phyloP scores from a whole-genome alignment of 2,329 filamentous ascomycete genomes.

The Fusarium pilosicola region DNA sequence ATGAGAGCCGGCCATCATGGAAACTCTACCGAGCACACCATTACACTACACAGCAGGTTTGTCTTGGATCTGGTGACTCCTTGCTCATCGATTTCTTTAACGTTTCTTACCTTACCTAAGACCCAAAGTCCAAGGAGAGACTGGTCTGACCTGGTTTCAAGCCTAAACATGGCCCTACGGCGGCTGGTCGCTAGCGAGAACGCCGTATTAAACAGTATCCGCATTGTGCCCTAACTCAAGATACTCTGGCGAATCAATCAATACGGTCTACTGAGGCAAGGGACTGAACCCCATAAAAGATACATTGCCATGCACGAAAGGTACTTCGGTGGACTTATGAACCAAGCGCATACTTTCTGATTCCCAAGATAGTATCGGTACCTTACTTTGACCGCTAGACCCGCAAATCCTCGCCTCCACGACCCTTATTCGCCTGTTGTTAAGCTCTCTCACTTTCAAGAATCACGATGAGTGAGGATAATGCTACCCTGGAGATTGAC shows the following conservation, averaged over 20 bases:
- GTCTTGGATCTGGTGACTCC: constrained; percentile 19
- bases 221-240: constrained; percentile 26
- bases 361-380: constrained; percentile 34
- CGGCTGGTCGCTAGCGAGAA: constrained; percentile 33
- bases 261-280: constrained; percentile 20
- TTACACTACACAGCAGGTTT: constrained; percentile 6
- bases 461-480: constrained; percentile 12
- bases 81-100: constrained; percentile 1
- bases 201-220: constrained; percentile 38
- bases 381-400: constrained; percentile 27
- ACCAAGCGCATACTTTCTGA: not conserved
- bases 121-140: constrained; percentile 13
- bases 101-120: not conserved
- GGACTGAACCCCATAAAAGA: constrained; percentile 17
- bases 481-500: constrained; percentile 16
- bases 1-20: constrained; percentile 20
- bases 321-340: constrained; percentile 27
- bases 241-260: constrained; percentile 34
- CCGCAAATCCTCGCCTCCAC: constrained; percentile 10
- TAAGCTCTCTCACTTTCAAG: constrained; percentile 8
- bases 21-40: constrained; percentile 22
- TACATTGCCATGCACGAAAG: constrained; percentile 18
- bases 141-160: constrained; percentile 12
- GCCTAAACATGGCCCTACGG: constrained; percentile 32
- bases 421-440: constrained; percentile 17